phyloP scores from a whole-genome alignment of 805 yeast genomes.

The Candida sithepensis region DNA sequence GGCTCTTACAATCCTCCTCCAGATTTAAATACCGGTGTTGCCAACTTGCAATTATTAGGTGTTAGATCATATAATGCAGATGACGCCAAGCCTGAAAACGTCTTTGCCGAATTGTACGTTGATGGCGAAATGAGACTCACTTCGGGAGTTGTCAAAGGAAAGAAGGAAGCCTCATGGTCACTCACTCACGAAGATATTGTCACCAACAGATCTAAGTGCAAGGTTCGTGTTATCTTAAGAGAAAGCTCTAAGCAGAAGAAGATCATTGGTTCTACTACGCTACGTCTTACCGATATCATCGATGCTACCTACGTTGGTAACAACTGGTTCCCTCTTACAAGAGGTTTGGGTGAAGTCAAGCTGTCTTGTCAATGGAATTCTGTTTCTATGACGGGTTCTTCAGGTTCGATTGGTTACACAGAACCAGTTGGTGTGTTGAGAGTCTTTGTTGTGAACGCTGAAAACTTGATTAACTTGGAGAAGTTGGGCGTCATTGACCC shows the following conservation, averaged over 20 bases:
- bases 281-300: slow-evolving; percentile 60
- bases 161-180: slow-evolving; percentile 66
- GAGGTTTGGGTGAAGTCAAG: slow-evolving; percentile 69
- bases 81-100: slow-evolving; percentile 45
- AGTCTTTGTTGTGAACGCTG: slow-evolving; percentile 65
- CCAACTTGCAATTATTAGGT: slow-evolving; percentile 60
- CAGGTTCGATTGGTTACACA: slow-evolving; percentile 78
- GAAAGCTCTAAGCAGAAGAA: slow-evolving; percentile 57
- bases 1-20: slow-evolving; percentile 86
- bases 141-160: slow-evolving; percentile 56
- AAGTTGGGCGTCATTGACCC: slow-evolving; percentile 92
- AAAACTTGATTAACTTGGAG: slow-evolving; percentile 77
- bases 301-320: slow-evolving; percentile 77
- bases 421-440: slow-evolving; percentile 93
- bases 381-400: slow-evolving; percentile 62
- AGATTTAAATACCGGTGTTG: slow-evolving; percentile 91
- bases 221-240: slow-evolving; percentile 61
- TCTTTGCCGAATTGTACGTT: slow-evolving; percentile 69
- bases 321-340: slow-evolving; percentile 69
- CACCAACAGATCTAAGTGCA: slow-evolving; percentile 65
- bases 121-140: slow-evolving; percentile 57
- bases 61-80: slow-evolving; percentile 50
- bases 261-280: slow-evolving; percentile 54
- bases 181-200: slow-evolving; percentile 58
- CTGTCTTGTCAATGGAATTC: slow-evolving; percentile 82